phyloP scores from a whole-genome alignment of 345 rosid genomes.

The Dipteronia dyeriana region DNA sequence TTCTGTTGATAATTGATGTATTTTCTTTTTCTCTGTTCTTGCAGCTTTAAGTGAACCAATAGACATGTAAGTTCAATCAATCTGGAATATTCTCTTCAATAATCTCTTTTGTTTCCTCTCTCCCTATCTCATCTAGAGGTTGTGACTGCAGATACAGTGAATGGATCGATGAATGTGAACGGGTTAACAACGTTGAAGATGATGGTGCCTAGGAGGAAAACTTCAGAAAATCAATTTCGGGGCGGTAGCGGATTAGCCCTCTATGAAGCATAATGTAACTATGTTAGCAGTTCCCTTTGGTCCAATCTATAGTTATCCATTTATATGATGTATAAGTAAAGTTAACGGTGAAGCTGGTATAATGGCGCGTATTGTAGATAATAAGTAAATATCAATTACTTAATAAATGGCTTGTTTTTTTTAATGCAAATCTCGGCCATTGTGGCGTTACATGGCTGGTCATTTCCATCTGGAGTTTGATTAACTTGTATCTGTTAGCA shows the following conservation, averaged over 20 bases:
- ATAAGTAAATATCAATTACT: not conserved
- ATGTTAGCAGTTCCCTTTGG: too few species aligned
- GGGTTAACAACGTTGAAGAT: conserved; percentile 67
- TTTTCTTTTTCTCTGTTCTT: conserved; percentile 27
- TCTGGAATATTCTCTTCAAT: not conserved
- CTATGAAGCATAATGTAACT: not conserved
- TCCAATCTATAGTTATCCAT: not conserved
- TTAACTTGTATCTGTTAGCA: too few species aligned
- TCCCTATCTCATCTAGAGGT: not conserved
- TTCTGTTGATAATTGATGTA: not conserved
- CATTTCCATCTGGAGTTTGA: not conserved
- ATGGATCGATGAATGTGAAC: conserved; percentile 97
- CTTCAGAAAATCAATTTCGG: not conserved
- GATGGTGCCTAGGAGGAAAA: conserved; percentile 47
- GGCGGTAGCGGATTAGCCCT: not conserved
- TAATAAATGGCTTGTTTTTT: not conserved
- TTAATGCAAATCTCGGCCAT: not conserved
- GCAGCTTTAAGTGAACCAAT: conserved; percentile 89
- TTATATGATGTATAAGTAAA: conserved; percentile 3
- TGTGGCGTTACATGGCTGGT: not conserved
- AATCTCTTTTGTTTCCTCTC: not conserved
- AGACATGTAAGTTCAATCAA: conserved; percentile 69
- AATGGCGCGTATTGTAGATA: not conserved
- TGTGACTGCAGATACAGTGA: conserved; percentile 74
- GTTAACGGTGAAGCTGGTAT: not conserved